A percentile compares a stretch with the other conserved stretches of the same genome.
These are phyloP conservation scores for Sherardia arvensis DNA, from an alignment of 257 asterid species.

Conservation along the genomic window DNA sequence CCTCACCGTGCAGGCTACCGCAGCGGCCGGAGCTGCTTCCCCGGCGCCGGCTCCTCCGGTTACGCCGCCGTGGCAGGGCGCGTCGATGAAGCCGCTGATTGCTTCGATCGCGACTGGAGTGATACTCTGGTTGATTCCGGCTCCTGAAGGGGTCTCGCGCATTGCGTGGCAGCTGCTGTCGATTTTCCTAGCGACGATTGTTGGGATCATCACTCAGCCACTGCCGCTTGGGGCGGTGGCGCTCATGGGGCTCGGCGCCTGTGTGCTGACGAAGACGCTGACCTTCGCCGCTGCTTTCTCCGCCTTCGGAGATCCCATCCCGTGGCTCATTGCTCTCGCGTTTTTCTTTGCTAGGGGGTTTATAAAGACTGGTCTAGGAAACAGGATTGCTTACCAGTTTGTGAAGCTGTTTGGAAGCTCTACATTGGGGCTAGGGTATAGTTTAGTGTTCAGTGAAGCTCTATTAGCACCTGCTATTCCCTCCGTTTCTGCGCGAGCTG, in stretches of 20 bases:
- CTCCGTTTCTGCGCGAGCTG: conserved; percentile 92
- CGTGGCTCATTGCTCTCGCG: conserved; percentile 90
- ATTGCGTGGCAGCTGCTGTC: conserved; percentile 81
- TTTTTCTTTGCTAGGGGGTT: conserved; percentile 94
- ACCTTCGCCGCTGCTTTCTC: conserved; percentile 88
- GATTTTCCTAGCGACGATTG: conserved; percentile 82
- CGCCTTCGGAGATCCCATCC: conserved; percentile 94
- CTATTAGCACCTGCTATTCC: conserved; percentile 95
- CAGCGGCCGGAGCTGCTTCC: conserved; percentile 14
- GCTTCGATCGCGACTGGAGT: conserved; percentile 77
- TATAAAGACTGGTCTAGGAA: conserved; percentile 86
- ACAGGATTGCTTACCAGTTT: conserved; percentile 86
- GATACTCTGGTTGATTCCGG: conserved; percentile 66
- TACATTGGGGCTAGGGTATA: conserved; percentile 76
- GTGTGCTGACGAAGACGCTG: conserved; percentile 74
- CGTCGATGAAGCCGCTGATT: conserved; percentile 59
- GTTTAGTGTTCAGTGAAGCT: conserved; percentile 95
- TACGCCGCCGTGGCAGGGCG: conserved; percentile 60
- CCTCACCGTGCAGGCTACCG: conserved; percentile 16
- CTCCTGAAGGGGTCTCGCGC: conserved; percentile 71
- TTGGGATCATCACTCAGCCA: conserved; percentile 89
- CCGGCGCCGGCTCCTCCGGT: background rate
- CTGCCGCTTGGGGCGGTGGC: conserved; percentile 94
- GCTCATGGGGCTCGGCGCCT: conserved; percentile 76
- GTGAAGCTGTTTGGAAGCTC: conserved; percentile 84